phyloP scores from a whole-genome alignment of 228 moss, liverwort and hornwort species.

The Sphagnum fallax region DNA sequence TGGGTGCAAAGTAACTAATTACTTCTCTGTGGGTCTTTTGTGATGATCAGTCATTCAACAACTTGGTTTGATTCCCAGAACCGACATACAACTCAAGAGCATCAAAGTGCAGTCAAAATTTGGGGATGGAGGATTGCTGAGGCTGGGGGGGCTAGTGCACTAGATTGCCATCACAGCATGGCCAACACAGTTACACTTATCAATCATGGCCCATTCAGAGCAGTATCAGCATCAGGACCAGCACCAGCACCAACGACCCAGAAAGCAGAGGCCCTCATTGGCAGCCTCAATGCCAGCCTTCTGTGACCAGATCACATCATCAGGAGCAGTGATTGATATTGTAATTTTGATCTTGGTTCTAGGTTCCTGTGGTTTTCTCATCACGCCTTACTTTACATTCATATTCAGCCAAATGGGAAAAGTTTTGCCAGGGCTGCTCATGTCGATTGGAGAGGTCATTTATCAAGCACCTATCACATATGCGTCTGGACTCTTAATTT shows the following conservation, averaged over 20 bases:
- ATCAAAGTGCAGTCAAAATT: too few relatives aligned
- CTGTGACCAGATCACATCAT: constrained; percentile 46
- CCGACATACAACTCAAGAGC: too few relatives aligned
- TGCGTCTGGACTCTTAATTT: constrained; percentile 49
- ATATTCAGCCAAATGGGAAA: constrained; percentile 51
- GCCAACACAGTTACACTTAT: too few relatives aligned
- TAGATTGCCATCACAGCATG: too few relatives aligned
- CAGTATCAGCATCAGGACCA: constrained; percentile 35
- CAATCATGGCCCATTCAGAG: constrained; percentile 30
- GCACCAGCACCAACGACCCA: constrained; percentile 27
- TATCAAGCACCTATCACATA: constrained; percentile 71
- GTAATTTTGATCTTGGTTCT: too few relatives aligned
- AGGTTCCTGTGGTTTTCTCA: constrained; percentile 58
- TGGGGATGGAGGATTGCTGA: too few relatives aligned
- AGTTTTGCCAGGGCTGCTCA: constrained; percentile 50
- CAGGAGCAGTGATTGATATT: constrained; percentile 52
- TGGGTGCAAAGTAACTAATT: too few relatives aligned
- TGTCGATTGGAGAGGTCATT: constrained; percentile 66
- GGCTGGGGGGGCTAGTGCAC: too few relatives aligned
- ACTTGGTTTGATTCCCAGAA: too few relatives aligned
- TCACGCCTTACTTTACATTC: constrained; percentile 66
- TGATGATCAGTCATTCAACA: too few relatives aligned
- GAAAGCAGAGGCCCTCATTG: constrained; percentile 20
- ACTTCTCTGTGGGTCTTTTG: too few relatives aligned
- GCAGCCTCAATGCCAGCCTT: constrained; percentile 25